A percentile compares a stretch with the other conserved stretches of the same genome.
phyloP scores from a whole-genome alignment of 1,284 basidiomycete species.

The Cystobasidium slooffiae region DNA sequence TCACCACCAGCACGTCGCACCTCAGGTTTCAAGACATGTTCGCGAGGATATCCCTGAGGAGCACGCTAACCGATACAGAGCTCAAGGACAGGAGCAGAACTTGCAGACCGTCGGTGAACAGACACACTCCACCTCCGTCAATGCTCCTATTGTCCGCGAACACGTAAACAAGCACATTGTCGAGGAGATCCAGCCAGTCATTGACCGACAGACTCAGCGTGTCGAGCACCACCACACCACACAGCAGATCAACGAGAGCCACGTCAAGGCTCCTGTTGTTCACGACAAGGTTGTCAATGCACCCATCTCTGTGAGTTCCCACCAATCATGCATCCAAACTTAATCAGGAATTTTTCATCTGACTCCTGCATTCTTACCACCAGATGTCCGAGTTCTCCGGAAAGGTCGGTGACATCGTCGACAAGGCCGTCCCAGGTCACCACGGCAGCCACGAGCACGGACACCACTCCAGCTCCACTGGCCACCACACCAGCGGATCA shows the following conservation, averaged over 20 bases:
- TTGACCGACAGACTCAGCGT: constrained; percentile 42
- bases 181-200: constrained; percentile 43
- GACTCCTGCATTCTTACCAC: background rate
- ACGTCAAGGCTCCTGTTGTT: constrained; percentile 33
- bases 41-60: constrained; percentile 40
- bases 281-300: constrained; percentile 38
- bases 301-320: constrained; percentile 28
- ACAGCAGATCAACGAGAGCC: constrained; percentile 40
- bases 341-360: background rate
- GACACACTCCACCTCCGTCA: constrained; percentile 44
- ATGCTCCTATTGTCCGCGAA: constrained; percentile 42
- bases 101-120: constrained; percentile 36
- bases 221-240: constrained; percentile 45
- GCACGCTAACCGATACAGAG: constrained; percentile 33
- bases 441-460: background rate
- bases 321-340: too few species aligned
- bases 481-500: background rate
- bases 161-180: constrained; percentile 42
- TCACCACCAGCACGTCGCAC: constrained; percentile 42
- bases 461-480: constrained; percentile 9
- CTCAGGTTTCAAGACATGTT: constrained; percentile 36
- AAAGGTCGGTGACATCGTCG: constrained; percentile 28
- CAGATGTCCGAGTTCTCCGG: constrained; percentile 41
- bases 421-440: constrained; percentile 2
- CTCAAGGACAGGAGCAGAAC: constrained; percentile 30